phyloP scores from a whole-genome alignment of 345 rosid genomes.

The Moricandia arvensis region DNA sequence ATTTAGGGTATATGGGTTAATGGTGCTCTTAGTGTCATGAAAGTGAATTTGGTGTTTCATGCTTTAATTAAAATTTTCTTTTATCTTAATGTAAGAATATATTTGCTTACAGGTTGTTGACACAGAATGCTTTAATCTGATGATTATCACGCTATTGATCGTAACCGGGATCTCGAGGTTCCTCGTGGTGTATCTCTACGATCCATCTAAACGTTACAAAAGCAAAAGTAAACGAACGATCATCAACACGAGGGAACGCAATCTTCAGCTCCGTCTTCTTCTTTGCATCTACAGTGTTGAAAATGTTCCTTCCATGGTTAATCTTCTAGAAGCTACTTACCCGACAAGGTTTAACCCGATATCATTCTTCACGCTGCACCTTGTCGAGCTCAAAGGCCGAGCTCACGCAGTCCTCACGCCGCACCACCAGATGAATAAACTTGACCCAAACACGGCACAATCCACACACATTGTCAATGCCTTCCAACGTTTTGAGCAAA shows the following conservation, averaged over 20 bases:
- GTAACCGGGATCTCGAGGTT: slow-evolving; percentile 42
- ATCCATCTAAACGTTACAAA: slow-evolving; percentile 57
- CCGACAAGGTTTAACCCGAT: slow-evolving; percentile 32
- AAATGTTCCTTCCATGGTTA: slow-evolving; percentile 36
- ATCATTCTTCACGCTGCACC: slow-evolving; percentile 31
- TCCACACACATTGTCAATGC: slow-evolving; percentile 40
- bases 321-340: slow-evolving; percentile 36
- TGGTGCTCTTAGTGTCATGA: background rate
- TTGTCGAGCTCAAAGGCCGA: slow-evolving; percentile 39
- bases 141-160: slow-evolving; percentile 1
- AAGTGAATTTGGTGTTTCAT: background rate
- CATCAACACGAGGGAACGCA: slow-evolving; percentile 34
- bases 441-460: slow-evolving; percentile 32
- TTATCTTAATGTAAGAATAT: background rate
- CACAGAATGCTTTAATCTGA: slow-evolving; percentile 29
- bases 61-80: background rate
- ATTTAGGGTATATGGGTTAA: no score
- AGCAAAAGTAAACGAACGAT: slow-evolving; percentile 56
- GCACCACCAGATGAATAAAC: slow-evolving; percentile 38
- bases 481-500: slow-evolving; percentile 45
- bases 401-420: slow-evolving; percentile 36
- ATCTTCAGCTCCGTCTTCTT: slow-evolving; percentile 47
- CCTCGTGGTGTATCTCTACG: slow-evolving; percentile 48
- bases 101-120: slow-evolving; percentile 24
- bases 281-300: slow-evolving; percentile 44